Evolutionary conservation across 331 rosid genomes (phyloP), one percentile per base, ranked within the genome.

Genomic region (Stylosanthes scabra): DNA sequence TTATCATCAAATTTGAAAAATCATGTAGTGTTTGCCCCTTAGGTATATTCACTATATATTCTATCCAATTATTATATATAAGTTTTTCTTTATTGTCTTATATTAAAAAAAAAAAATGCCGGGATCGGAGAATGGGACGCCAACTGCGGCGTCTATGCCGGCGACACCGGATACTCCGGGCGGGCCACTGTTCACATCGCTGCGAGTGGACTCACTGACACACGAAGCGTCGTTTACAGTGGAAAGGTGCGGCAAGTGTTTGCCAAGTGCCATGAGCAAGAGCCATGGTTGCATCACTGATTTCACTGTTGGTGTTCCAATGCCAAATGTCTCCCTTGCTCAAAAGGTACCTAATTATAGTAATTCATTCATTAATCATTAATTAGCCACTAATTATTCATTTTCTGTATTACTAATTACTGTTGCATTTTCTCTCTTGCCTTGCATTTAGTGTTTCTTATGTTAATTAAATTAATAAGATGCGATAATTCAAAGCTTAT

Each of bases 131-230:
- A 37, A 52, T 0, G 96, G 80, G n/a, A 88, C 95, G 0, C 97
- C 96, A 56, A 80, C 86, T 63, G 78, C 86, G 0, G 79, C 63
- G 44, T 84, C 97, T 61, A 84, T 91, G 3, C 99, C 97, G 16
- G 76, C 89, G 6, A 95, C 99, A 1, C 99, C 97, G 2, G 97
- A 90, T 12, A 91, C 99, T 0, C 99, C 99, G 11, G 93, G 84
- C 42, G 93, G 84, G 7, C 97, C 97, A 2, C 81, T 95, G 50
- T 87, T 95, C 69, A 28, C 92, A 13, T 72, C 91, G 11, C 71
- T 81, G 25, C 83, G 87, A 28, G 87, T 95, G 55, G 97, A 95
- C 73, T 95, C 99, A 0, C 59, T 87, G 37, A 81, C 97, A 0
- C 89, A 90, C 44, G 92, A 89, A 37, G 86, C 68, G 28, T 88